These are phyloP conservation scores for Syncephalastrum monosporum DNA, from an alignment of 371 early-diverging fungal species.

Conservation along the genomic window DNA sequence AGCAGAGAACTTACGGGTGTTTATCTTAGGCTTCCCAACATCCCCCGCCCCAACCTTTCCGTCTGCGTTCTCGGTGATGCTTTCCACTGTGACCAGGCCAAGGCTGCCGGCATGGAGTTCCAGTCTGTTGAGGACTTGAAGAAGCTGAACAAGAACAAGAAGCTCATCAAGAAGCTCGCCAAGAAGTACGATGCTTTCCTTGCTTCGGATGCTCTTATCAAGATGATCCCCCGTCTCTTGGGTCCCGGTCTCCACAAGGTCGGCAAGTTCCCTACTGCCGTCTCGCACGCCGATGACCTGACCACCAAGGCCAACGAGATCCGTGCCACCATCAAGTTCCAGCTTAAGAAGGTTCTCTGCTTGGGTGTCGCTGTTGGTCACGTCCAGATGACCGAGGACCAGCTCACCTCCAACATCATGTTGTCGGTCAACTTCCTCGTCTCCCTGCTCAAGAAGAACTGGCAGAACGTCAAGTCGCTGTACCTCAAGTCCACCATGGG, in stretches of 20 bases:
- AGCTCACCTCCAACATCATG: conserved; percentile 97
- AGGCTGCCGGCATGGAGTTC: conserved; percentile 90
- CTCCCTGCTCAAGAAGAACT: conserved; percentile 98
- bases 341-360: conserved; percentile 98
- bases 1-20: too few species aligned
- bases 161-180: conserved; percentile 98
- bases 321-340: conserved; percentile 99
- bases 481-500: conserved; percentile 99
- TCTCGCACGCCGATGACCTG: conserved; percentile 91
- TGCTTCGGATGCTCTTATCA: conserved; percentile 96
- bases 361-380: conserved; percentile 98
- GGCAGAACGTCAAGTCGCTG: conserved; percentile 99
- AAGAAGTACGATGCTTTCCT: conserved; percentile 96
- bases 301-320: conserved; percentile 91
- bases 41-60: conserved; percentile 93
- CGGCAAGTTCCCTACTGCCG: conserved; percentile 98
- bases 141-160: conserved; percentile 99
- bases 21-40: conserved; percentile 19
- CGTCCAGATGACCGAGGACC: conserved; percentile 94
- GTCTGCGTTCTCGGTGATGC: conserved; percentile 98
- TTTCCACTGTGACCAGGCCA: conserved; percentile 94
- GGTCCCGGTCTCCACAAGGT: conserved; percentile 97
- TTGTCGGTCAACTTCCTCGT: conserved; percentile 97
- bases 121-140: conserved; percentile 97
- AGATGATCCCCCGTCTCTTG: conserved; percentile 97